phyloP scores from a whole-genome alignment of 345 rosid species.

The Pistacia atlantica region DNA sequence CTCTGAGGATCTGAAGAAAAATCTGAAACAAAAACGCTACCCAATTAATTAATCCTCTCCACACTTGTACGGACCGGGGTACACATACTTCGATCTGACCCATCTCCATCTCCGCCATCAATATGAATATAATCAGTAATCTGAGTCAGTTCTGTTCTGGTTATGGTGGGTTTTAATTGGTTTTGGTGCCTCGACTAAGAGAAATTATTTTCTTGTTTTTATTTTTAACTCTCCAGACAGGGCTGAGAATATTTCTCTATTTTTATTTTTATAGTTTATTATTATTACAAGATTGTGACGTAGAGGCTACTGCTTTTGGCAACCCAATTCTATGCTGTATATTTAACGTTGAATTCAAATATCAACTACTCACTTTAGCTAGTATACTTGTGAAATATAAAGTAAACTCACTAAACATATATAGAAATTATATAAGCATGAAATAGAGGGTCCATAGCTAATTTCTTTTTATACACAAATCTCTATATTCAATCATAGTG shows the following conservation, averaged over 20 bases:
- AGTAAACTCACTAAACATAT: too few species aligned
- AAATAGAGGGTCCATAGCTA: too few species aligned
- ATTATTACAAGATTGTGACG: neutral
- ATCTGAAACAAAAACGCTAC: slow-evolving; percentile 30
- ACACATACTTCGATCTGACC: slow-evolving; percentile 24
- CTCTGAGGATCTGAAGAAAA: slow-evolving; percentile 38
- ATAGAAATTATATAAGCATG: too few species aligned
- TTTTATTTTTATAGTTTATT: neutral
- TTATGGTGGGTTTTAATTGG: neutral
- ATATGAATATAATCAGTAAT: neutral
- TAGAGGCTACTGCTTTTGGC: neutral
- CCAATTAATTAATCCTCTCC: slow-evolving; percentile 39
- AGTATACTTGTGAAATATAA: too few species aligned
- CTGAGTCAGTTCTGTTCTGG: neutral
- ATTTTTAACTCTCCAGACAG: neutral
- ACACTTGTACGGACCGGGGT: slow-evolving; percentile 33
- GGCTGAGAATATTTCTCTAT: neutral
- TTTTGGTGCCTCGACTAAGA: neutral
- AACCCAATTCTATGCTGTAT: neutral
- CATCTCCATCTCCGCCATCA: slow-evolving; percentile 17
- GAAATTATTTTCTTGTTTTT: neutral
- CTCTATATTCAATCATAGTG: too few species aligned
- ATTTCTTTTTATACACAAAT: too few species aligned
- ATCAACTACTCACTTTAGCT: too few species aligned
- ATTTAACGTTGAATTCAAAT: neutral